Conservation (phyloP, 176 grass and related monocot genomes). For the Bolboschoenus planiculmis region DNA sequence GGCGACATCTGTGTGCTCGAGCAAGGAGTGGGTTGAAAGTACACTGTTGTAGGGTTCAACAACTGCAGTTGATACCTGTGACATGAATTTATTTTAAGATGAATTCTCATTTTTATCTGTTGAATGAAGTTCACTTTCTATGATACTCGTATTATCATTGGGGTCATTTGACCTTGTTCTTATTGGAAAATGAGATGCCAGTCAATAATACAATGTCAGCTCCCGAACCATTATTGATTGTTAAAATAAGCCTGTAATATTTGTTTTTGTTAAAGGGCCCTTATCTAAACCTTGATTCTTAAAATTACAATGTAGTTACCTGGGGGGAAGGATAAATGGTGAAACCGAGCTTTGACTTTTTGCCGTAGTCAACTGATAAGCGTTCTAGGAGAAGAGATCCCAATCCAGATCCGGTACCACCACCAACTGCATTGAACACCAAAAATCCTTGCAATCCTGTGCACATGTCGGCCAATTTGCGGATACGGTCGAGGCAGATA, state of each 20-base stretch:
- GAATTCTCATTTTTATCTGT: background rate
- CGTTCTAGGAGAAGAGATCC: constrained; percentile 29
- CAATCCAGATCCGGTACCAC: constrained; percentile 25
- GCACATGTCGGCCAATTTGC: constrained; percentile 27
- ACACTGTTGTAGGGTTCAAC: constrained; percentile 27
- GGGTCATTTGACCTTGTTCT: background rate
- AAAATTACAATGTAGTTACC: background rate
- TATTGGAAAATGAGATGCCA: background rate
- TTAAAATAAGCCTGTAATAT: background rate
- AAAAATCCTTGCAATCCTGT: constrained; percentile 28
- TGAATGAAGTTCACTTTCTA: background rate
- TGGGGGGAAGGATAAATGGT: constrained; percentile 26
- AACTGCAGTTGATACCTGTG: constrained; percentile 16
- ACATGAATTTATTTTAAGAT: background rate
- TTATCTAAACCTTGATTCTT: background rate
- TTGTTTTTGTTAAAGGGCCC: background rate
- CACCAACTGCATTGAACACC: constrained; percentile 29
- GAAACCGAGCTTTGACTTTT: constrained; percentile 28
- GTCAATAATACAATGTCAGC: background rate
- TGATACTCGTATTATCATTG: background rate
- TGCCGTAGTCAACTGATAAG: constrained; percentile 26
- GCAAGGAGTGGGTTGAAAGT: constrained; percentile 18
- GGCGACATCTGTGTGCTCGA: constrained; percentile 20
- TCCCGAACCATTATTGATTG: background rate
- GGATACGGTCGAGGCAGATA: constrained; percentile 12